Percentiles rank a stretch among this genome's conserved stretches.
Evolutionary conservation across 108 stramenopile genomes (phyloP).

Genomic region (Pseudonitzschia delicatissima): DNA sequence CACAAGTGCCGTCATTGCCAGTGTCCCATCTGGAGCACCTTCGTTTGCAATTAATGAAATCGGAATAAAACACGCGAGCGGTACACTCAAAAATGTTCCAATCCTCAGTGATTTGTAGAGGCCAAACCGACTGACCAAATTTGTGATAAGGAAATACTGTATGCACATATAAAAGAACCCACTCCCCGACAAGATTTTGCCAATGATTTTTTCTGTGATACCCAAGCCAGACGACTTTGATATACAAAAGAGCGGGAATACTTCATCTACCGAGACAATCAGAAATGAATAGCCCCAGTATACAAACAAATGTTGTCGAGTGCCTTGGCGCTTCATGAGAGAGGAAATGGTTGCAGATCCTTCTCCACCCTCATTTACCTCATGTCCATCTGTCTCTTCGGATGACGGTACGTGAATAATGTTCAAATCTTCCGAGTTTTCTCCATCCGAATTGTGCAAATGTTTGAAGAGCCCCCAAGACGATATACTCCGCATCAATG

Average conservation of each 20-base stretch:
- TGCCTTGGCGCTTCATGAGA: conserved; percentile 19
- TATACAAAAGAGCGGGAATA: conserved; percentile 71
- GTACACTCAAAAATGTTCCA: conserved; percentile 29
- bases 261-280: conserved; percentile 49
- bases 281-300: conserved; percentile 67
- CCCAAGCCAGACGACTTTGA: conserved; percentile 50
- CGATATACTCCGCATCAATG: neutral
- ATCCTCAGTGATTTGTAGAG: conserved; percentile 42
- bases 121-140: conserved; percentile 42
- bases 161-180: conserved; percentile 50
- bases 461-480: conserved; percentile 10
- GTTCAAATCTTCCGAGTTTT: neutral
- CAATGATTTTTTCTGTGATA: conserved; percentile 58
- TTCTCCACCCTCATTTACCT: no score
- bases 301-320: conserved; percentile 38
- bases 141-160: conserved; percentile 49
- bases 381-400: neutral
- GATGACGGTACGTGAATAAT: neutral
- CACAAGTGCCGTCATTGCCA: neutral
- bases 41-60: conserved; percentile 31
- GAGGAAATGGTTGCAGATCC: neutral
- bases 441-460: neutral
- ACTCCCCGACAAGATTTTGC: conserved; percentile 46
- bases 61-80: conserved; percentile 11
- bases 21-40: conserved; percentile 18